A percentile compares a stretch with the other conserved stretches of the same genome.
Evolutionary conservation across 129 eudicot species (phyloP).

Genomic region (Gnaphalium uliginosum): DNA sequence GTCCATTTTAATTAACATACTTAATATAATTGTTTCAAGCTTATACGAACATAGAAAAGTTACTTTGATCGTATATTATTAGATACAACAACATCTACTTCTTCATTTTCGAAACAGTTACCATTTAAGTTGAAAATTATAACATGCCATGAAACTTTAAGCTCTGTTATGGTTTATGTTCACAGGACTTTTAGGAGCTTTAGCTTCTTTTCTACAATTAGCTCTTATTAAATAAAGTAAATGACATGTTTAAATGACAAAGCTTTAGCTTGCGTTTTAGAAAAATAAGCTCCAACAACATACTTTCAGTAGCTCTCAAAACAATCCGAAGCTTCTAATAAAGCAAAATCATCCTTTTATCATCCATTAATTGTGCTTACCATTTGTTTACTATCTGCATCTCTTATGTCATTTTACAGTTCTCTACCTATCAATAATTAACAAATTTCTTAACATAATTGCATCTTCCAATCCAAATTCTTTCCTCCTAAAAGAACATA

Average conservation of each 20-base stretch:
- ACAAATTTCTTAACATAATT: constrained; percentile 2
- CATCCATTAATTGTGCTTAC: too few relatives aligned
- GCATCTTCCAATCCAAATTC: neutral
- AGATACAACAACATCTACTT: neutral
- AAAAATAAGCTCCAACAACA: too few relatives aligned
- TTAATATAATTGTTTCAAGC: neutral
- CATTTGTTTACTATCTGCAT: too few relatives aligned
- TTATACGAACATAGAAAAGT: neutral
- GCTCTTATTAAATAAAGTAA: too few relatives aligned
- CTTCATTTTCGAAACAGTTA: too few relatives aligned
- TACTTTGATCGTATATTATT: neutral
- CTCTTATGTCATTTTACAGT: neutral
- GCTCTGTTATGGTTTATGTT: neutral
- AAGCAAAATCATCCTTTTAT: too few relatives aligned
- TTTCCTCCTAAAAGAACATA: neutral
- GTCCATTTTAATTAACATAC: neutral
- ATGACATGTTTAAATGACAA: neutral
- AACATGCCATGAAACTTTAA: neutral
- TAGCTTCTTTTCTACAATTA: too few relatives aligned
- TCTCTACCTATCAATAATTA: neutral
- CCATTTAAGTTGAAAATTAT: neutral
- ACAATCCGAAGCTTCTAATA: too few relatives aligned
- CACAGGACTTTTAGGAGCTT: too few relatives aligned
- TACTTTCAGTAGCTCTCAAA: too few relatives aligned
- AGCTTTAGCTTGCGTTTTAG: neutral